Conservation (phyloP, 2,329 filamentous ascomycete genomes). For the Colletotrichum scovillei region DNA sequence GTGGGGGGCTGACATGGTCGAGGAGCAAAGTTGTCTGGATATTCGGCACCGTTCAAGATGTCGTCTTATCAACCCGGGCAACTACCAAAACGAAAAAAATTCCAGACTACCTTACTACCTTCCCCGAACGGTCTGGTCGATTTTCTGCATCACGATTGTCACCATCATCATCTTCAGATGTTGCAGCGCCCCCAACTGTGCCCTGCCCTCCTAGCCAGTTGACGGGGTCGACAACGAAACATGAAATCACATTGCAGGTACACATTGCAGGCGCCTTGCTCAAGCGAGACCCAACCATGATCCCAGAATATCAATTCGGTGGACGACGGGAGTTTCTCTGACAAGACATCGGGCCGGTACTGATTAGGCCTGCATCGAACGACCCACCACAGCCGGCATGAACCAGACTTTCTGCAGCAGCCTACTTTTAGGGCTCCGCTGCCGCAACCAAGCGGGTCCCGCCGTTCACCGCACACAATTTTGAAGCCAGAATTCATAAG, state of each 20-base stretch:
- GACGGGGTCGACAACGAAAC: not conserved
- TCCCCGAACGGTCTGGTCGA: not conserved
- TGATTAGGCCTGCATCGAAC: constrained; percentile 14
- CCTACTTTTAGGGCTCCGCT: not conserved
- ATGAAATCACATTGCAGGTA: not conserved
- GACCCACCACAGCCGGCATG: constrained; percentile 25
- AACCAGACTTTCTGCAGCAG: not conserved
- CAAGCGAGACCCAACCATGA: constrained; percentile 4
- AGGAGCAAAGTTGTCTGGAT: constrained; percentile 4
- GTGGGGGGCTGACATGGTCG: not conserved
- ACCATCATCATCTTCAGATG: not conserved
- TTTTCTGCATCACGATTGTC: not conserved
- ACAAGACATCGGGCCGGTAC: not conserved
- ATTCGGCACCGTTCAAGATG: constrained; percentile 2
- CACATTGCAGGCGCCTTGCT: not conserved
- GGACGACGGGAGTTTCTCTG: constrained; percentile 6
- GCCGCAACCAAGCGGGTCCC: not conserved
- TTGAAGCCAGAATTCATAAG: not conserved
- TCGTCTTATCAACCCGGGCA: not conserved
- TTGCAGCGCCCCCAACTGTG: not conserved
- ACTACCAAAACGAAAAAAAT: not conserved
- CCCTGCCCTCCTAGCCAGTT: not conserved
- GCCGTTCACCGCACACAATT: not conserved
- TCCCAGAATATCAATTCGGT: not conserved
- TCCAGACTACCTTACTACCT: not conserved